These are phyloP conservation scores for Asterochloris sp. DNA, from an alignment of 139 green algal species.

Conservation along the genomic window DNA sequence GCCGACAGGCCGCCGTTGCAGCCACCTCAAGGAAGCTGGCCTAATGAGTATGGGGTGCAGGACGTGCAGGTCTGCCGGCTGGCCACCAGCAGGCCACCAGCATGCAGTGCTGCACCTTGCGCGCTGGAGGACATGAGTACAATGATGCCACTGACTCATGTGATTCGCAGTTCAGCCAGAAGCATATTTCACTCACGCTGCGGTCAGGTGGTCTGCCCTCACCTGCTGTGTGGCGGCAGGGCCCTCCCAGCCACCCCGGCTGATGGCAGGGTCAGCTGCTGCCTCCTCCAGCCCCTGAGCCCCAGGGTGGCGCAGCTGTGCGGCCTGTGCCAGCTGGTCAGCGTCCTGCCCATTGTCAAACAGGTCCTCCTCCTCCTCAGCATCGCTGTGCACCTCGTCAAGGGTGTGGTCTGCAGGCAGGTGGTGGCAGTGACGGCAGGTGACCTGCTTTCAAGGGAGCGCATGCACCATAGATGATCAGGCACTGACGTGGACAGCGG, in stretches of 20 bases:
- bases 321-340: constrained; percentile 71
- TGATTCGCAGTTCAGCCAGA: no score
- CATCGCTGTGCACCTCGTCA: neutral
- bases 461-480: no score
- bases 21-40: no score
- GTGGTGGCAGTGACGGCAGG: neutral
- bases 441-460: neutral
- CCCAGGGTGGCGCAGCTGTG: neutral
- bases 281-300: constrained; percentile 45
- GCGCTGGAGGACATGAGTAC: no score
- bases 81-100: no score
- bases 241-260: constrained; percentile 63
- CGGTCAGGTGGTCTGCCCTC: neutral
- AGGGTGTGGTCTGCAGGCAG: neutral
- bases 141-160: no score
- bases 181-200: no score
- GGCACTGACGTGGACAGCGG: no score
- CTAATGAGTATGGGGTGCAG: no score
- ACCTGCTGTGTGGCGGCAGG: constrained; percentile 8
- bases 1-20: no score
- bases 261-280: constrained; percentile 11
- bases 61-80: no score
- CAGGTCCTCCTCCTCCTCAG: constrained; percentile 53
- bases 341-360: constrained; percentile 59
- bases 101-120: no score